Percentiles rank a stretch among this genome's conserved stretches.
phyloP scores from a whole-genome alignment of 805 yeast species.

The Metschnikowia gruessii region DNA sequence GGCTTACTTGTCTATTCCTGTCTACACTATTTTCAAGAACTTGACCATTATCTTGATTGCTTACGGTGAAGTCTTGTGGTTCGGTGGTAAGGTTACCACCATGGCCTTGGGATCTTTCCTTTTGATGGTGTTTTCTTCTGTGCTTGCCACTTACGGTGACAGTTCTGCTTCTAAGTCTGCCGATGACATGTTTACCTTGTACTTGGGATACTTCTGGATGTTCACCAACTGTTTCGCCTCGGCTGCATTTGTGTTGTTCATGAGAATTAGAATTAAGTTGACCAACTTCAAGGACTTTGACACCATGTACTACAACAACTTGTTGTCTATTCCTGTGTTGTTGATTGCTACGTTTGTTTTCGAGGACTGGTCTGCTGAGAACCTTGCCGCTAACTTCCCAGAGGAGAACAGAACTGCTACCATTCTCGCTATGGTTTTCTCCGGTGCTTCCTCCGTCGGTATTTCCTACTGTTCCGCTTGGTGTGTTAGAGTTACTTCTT shows the following conservation, averaged over 20 bases:
- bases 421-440: conserved; percentile 78
- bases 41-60: conserved; percentile 95
- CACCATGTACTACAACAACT: conserved; percentile 95
- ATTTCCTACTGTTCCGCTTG: conserved; percentile 98
- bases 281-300: conserved; percentile 96
- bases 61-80: conserved; percentile 97
- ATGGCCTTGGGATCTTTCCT: conserved; percentile 87
- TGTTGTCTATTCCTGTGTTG: conserved; percentile 88
- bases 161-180: conserved; percentile 39
- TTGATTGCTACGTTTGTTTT: conserved; percentile 68
- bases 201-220: conserved; percentile 95
- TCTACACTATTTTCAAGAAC: conserved; percentile 96
- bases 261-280: conserved; percentile 97
- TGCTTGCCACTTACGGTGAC: conserved; percentile 93
- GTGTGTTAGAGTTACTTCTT: conserved; percentile 99
- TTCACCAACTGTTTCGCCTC: conserved; percentile 88
- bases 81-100: conserved; percentile 86
- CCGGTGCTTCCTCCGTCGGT: conserved; percentile 94
- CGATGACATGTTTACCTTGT: conserved; percentile 45
- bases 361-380: conserved; percentile 91
- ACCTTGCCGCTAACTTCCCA: conserved; percentile 77
- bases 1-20: conserved; percentile 88
- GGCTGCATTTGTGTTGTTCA: conserved; percentile 87
- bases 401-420: conserved; percentile 63
- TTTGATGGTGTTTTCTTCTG: conserved; percentile 93